A percentile compares a stretch with the other conserved stretches of the same genome.
phyloP scores from a whole-genome alignment of 176 grass and related monocot species.

The Triticum urartu region DNA sequence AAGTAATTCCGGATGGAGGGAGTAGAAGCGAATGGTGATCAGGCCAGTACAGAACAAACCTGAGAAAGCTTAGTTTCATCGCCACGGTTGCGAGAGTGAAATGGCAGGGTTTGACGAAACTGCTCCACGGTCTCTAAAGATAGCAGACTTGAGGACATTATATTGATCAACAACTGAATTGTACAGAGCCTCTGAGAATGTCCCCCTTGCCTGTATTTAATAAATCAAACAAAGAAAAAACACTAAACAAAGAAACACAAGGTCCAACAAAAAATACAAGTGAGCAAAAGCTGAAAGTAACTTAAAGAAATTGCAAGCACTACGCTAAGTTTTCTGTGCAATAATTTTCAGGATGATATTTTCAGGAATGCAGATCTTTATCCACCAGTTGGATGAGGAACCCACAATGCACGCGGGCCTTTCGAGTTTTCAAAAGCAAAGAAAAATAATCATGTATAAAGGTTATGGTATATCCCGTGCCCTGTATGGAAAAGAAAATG shows the following conservation, averaged over 20 bases:
- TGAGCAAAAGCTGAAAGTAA: not conserved
- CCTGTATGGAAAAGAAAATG: not conserved
- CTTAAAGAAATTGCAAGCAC: constrained; percentile 6
- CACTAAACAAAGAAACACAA: not conserved
- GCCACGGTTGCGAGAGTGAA: constrained; percentile 87
- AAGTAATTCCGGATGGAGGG: too few species aligned
- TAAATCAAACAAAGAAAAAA: constrained; percentile 6
- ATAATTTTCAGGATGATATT: not conserved
- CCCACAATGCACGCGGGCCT: not conserved
- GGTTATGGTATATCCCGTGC: not conserved
- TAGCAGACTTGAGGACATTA: constrained; percentile 71
- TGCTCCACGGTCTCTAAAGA: constrained; percentile 50
- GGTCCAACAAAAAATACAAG: not conserved
- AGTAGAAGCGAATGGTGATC: constrained; percentile 1
- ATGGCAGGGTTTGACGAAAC: constrained; percentile 47
- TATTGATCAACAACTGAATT: constrained; percentile 71
- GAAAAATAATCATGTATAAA: too few species aligned
- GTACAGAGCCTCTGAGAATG: constrained; percentile 61
- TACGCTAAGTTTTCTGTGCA: not conserved
- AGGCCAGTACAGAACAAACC: constrained; percentile 27
- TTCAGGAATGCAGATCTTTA: not conserved
- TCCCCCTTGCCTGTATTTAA: constrained; percentile 59
- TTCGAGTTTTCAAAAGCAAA: too few species aligned
- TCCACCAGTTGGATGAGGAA: not conserved
- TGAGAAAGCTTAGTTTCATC: constrained; percentile 34